These are phyloP conservation scores for Fragaria nilgerrensis DNA, from an alignment of 306 rosid genomes.

Conservation along the genomic window DNA sequence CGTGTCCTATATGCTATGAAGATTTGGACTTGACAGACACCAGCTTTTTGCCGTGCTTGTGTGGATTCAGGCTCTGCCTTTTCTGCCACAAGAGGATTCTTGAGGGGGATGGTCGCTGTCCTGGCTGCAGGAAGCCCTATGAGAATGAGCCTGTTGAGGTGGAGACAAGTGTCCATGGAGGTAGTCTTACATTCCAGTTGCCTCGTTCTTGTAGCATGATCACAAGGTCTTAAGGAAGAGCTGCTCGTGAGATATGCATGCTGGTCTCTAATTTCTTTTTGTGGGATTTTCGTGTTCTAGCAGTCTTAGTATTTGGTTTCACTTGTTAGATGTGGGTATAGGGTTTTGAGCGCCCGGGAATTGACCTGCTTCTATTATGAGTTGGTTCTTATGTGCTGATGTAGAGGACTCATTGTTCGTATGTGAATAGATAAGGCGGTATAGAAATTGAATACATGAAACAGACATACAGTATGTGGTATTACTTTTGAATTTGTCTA, in stretches of 20 bases:
- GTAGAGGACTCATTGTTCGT: slow-evolving; percentile 64
- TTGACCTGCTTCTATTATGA: slow-evolving; percentile 49
- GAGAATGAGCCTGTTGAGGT: slow-evolving; percentile 50
- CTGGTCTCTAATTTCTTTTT: slow-evolving; percentile 35
- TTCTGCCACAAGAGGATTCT: slow-evolving; percentile 97
- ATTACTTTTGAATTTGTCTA: slow-evolving; percentile 19
- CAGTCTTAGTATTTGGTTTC: slow-evolving; percentile 49
- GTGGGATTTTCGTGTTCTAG: slow-evolving; percentile 41
- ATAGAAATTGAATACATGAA: slow-evolving; percentile 79
- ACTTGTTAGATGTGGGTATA: slow-evolving; percentile 48
- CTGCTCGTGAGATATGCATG: slow-evolving; percentile 44
- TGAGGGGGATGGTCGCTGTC: slow-evolving; percentile 91
- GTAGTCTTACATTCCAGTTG: slow-evolving; percentile 57
- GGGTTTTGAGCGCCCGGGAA: slow-evolving; percentile 51
- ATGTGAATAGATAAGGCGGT: slow-evolving; percentile 92
- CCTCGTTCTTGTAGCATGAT: slow-evolving; percentile 87
- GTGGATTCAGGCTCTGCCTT: slow-evolving; percentile 95
- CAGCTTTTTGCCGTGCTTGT: slow-evolving; percentile 78
- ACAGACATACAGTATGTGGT: slow-evolving; percentile 37
- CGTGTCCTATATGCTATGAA: slow-evolving; percentile 92
- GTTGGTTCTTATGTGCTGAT: slow-evolving; percentile 59
- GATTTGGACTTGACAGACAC: slow-evolving; percentile 91
- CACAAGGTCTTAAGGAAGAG: slow-evolving; percentile 58
- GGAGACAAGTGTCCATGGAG: slow-evolving; percentile 63
- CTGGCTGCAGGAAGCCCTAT: slow-evolving; percentile 94